Conservation (phyloP, 441 rosid genomes). For the Brassica hybrid region DNA sequence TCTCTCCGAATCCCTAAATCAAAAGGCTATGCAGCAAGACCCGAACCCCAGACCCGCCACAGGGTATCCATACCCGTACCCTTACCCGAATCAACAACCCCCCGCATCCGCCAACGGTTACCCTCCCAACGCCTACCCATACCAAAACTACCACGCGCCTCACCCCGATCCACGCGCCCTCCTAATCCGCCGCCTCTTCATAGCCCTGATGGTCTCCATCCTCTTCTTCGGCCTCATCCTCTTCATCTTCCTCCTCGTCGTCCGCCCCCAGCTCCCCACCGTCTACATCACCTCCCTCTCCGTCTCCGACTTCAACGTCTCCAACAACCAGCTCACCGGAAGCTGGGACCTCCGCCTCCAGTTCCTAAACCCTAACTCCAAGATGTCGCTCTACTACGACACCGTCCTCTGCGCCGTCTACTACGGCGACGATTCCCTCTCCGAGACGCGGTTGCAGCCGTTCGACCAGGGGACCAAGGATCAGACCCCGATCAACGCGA, state of each 20-base stretch:
- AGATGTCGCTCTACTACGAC: slow-evolving; percentile 59
- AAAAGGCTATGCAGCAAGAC: slow-evolving; percentile 49
- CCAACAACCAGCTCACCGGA: slow-evolving; percentile 50
- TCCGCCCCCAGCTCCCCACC: slow-evolving; percentile 72
- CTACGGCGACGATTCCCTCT: slow-evolving; percentile 42
- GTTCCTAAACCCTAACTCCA: slow-evolving; percentile 76
- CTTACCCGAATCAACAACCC: slow-evolving; percentile 44
- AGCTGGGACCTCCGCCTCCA: slow-evolving; percentile 59
- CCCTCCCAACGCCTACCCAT: slow-evolving; percentile 56
- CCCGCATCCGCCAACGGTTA: slow-evolving; percentile 45
- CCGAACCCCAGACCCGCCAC: slow-evolving; percentile 57
- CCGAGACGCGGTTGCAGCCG: slow-evolving; percentile 60
- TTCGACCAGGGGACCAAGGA: slow-evolving; percentile 61
- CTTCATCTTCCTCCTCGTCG: slow-evolving; percentile 70
- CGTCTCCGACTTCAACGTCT: slow-evolving; percentile 60
- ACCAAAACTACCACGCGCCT: slow-evolving; percentile 48
- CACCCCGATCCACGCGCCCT: slow-evolving; percentile 54
- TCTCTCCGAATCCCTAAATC: slow-evolving; percentile 20
- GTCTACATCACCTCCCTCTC: slow-evolving; percentile 57
- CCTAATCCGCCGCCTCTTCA: slow-evolving; percentile 56
- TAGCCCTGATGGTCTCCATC: slow-evolving; percentile 35
- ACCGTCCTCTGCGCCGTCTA: slow-evolving; percentile 32
- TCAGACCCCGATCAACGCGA: slow-evolving; percentile 47
- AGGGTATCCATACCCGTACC: slow-evolving; percentile 66
- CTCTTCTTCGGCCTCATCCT: slow-evolving; percentile 53